A percentile compares a stretch with the other conserved stretches of the same genome.
Conservation (phyloP, 1,139 yeast species). For the Lodderomyces oxycetoniae region DNA sequence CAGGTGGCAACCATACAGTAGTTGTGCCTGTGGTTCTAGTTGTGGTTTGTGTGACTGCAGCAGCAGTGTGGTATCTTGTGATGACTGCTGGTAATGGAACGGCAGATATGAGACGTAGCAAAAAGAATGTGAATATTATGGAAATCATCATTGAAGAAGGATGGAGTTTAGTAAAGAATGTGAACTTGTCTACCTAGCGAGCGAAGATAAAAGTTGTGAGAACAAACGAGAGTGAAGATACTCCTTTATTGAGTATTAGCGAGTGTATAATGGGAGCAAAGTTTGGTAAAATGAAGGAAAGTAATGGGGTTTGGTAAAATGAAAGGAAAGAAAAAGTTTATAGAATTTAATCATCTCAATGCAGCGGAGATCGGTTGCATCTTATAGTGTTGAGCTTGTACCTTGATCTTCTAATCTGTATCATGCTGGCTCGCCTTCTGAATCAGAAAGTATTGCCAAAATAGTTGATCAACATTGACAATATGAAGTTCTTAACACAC, state of each 20-base stretch:
- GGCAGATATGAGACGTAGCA: slow-evolving; percentile 23
- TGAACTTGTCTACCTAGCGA: no score
- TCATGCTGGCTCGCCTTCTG: neutral
- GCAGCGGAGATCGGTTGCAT: no score
- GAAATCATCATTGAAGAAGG: slow-evolving; percentile 6
- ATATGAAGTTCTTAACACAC: no score
- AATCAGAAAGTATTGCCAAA: neutral
- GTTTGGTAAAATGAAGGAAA: neutral
- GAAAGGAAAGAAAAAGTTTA: slow-evolving; percentile 3
- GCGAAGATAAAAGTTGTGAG: no score
- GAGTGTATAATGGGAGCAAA: slow-evolving; percentile 4
- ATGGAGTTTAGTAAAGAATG: slow-evolving; percentile 1
- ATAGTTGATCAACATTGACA: no score
- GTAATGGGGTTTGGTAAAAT: neutral
- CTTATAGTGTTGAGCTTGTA: no score
- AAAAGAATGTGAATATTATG: slow-evolving; percentile 17
- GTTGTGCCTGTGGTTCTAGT: slow-evolving; percentile 57
- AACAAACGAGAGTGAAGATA: no score
- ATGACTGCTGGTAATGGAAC: slow-evolving; percentile 41
- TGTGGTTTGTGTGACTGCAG: slow-evolving; percentile 48
- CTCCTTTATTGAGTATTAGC: slow-evolving; percentile 2
- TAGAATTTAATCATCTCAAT: neutral
- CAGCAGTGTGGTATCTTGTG: slow-evolving; percentile 64
- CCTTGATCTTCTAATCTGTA: neutral
- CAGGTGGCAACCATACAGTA: slow-evolving; percentile 63